Conservation (phyloP, 495 filamentous ascomycete species). For the Lindgomyces ingoldianus region DNA sequence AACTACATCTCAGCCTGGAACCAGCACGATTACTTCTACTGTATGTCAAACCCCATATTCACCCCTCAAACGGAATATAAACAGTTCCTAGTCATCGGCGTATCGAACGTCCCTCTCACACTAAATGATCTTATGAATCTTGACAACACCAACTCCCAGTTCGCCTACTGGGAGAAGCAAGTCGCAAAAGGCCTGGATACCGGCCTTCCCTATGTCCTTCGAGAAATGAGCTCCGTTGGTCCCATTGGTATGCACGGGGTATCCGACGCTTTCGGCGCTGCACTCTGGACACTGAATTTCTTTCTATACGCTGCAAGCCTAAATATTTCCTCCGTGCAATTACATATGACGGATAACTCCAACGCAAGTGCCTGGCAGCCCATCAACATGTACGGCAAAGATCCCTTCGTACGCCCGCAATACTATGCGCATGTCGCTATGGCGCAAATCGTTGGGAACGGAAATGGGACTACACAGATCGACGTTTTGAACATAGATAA, state of each 20-base stretch:
- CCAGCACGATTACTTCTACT: constrained; percentile 51
- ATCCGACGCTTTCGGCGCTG: constrained; percentile 34
- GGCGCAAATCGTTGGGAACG: constrained; percentile 42
- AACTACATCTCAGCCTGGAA: constrained; percentile 43
- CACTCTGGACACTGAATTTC: constrained; percentile 39
- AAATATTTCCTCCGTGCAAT: constrained; percentile 42
- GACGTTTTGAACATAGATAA: constrained; percentile 20
- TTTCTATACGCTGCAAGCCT: constrained; percentile 39
- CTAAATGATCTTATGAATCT: constrained; percentile 41
- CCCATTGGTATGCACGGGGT: constrained; percentile 40
- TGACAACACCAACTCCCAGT: constrained; percentile 42
- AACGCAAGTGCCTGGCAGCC: constrained; percentile 46
- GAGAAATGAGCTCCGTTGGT: constrained; percentile 44
- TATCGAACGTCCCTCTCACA: constrained; percentile 35
- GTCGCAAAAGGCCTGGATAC: constrained; percentile 38
- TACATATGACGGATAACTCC: constrained; percentile 49
- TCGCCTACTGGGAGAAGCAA: constrained; percentile 42
- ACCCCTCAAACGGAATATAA: background rate
- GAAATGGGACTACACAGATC: constrained; percentile 41
- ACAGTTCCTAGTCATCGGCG: constrained; percentile 37
- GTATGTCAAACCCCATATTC: background rate
- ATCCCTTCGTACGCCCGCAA: constrained; percentile 42
- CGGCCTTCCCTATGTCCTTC: constrained; percentile 41
- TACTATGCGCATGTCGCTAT: constrained; percentile 48
- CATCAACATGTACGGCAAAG: constrained; percentile 30